phyloP scores from a whole-genome alignment of 2,329 filamentous ascomycete species.

The Furcasterigmium furcatum region DNA sequence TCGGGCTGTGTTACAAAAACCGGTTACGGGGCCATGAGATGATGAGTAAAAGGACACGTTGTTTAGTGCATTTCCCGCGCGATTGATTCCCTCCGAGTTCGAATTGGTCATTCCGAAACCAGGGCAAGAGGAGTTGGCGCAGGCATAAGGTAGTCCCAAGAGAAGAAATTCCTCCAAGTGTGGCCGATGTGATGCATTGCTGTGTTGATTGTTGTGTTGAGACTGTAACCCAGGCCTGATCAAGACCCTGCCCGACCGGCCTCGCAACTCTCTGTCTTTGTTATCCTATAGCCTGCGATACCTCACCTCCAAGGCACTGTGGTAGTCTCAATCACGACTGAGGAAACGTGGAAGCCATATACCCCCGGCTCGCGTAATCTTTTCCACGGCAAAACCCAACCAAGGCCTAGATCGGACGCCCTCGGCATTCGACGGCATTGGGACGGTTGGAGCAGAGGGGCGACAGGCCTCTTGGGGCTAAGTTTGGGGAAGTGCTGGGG shows the following conservation, averaged over 20 bases:
- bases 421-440: slow-evolving; percentile 14
- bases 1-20: background rate
- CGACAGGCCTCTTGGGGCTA: background rate
- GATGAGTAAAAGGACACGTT: slow-evolving; percentile 2
- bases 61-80: slow-evolving; percentile 1
- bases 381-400: slow-evolving; percentile 4
- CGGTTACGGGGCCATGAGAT: background rate
- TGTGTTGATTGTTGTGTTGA: background rate
- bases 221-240: too few relatives aligned
- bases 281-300: too few relatives aligned
- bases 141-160: slow-evolving; percentile 3
- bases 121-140: background rate
- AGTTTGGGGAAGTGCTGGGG: slow-evolving; percentile 3
- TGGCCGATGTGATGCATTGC: background rate
- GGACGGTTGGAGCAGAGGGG: slow-evolving; percentile 6
- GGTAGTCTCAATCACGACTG: too few relatives aligned
- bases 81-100: slow-evolving; percentile 1
- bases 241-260: too few relatives aligned
- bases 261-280: too few relatives aligned
- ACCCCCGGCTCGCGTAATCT: slow-evolving; percentile 9
- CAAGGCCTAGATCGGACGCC: background rate
- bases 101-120: background rate
- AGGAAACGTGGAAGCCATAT: too few relatives aligned
- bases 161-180: slow-evolving; percentile 2
- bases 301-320: too few relatives aligned